Base-by-base conservation (phyloP, 306 rosid species). In the Ormosia emarginata region DNA sequence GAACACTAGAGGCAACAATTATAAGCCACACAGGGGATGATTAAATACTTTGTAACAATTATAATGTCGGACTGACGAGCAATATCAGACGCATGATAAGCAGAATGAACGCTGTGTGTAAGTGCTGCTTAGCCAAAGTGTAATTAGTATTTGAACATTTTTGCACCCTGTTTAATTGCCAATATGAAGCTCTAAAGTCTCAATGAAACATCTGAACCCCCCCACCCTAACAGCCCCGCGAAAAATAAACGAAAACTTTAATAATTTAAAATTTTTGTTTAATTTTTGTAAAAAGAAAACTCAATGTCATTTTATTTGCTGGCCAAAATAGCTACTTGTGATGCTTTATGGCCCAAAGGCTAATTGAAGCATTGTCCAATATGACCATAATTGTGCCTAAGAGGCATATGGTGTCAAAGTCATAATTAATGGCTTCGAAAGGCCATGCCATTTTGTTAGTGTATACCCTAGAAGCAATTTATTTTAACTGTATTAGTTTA, bases 311-410 rank as follows among this genome's bases (percentile, higher is more conserved):
- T 49, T 43, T 74, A 66, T 8, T 74, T 65, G 32, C 56, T 58
- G 75, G 52, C 67, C 75, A 58, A 74, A 69, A 71, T 63, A 65
- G 56, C 74, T 30, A 39, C 46, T 30, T 64, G 58, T 63, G 52
- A 49, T 61, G 79, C 10, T 72, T 18, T 71, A 4, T 39, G 9
- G 44, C 43, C 8, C 32, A 24, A 34, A 33, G 13, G 41, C 32
- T 33, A 33, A 71, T 47, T 32, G 41, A 58, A 58, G 63, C 47
- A 78, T 39, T 67, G 56, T 0, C 11, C 37, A 40, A 29, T 41
- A 57, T 2, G 53, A 41, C 39, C 72, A 17, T 61, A 32, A 34
- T 30, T 6, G 57, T 4, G 65, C 43, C 30, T 24, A 59, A 24
- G 30, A 74, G 4, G 4, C 68, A 56, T 53, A 9, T 14, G 24